Evolutionary conservation across 441 rosid genomes (phyloP), one percentile per base, ranked within the genome.

Genomic region (Arabidopsis lyrata): DNA sequence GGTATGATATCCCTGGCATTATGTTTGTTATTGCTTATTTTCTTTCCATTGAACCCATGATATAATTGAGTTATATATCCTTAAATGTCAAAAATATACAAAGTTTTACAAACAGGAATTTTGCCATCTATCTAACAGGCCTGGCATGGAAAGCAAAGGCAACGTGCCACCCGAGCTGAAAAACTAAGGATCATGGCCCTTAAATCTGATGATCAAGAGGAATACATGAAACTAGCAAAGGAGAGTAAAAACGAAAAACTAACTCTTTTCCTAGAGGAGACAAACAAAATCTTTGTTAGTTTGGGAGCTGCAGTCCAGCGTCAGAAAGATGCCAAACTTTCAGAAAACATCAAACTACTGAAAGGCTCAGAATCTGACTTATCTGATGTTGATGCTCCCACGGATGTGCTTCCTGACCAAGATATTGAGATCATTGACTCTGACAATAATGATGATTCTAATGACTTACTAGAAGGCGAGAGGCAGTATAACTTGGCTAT

Each of bases 131-230:
- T 53, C 74, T 59, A 52, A 78, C 83, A 93, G 99, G 90, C 94
- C 11, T 96, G 99, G 99, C 99, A 96, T 89, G 98, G 96, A 78
- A 90, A 88, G 82, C 99, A 96, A 86, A 84, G 97, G 81, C 98
- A 89, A 58, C 96, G 98, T 71, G 97, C 97, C 54, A 91, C 97
- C 35, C 87, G 98, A 66, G 97, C 97, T 66, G 98, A 96, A 87
- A 96, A 93, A 76, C 77, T 93, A 79, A 90, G 99, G 82, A 80
- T 96, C 74, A 94, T 90, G 82, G 99, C 98, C 58, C 86, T 93
- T 75, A 93, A 90, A 85, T 87, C 96, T 63, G 99, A 90, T 85
- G 97, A 96, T 79, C 97, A 96, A 78, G 99, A 91, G 85, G 95
- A 91, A 68, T 96, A 96, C 77, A 91, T 90, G 95, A 87, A 87